Percentiles rank a stretch among this genome's conserved stretches.
phyloP scores from a whole-genome alignment of 176 grass and related monocot species.

The Triticum monococcum region DNA sequence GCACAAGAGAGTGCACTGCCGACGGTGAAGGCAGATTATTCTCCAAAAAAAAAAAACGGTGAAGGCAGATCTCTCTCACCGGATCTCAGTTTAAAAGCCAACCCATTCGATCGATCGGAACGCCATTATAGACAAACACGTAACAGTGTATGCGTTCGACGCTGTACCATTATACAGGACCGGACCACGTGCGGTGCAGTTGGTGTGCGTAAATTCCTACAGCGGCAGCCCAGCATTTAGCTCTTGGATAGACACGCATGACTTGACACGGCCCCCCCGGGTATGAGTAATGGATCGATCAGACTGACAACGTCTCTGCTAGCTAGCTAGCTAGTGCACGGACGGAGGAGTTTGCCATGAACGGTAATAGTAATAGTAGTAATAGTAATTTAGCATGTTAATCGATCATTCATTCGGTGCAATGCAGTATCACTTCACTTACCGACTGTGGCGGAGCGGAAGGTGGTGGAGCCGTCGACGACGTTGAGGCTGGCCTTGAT shows the following conservation, averaged over 20 bases:
- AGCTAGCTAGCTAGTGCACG: too few relatives aligned
- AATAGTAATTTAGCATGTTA: too few relatives aligned
- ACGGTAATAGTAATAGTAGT: too few relatives aligned
- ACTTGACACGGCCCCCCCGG: too few relatives aligned
- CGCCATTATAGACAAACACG: neutral
- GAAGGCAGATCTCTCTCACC: too few relatives aligned
- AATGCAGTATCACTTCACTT: neutral
- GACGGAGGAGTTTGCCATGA: too few relatives aligned
- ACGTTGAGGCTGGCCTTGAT: conserved; percentile 91
- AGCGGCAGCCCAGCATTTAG: neutral
- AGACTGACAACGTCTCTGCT: too few relatives aligned
- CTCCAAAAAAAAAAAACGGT: too few relatives aligned
- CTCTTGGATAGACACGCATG: neutral
- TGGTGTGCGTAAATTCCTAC: neutral
- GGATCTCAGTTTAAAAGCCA: too few relatives aligned
- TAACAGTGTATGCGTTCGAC: neutral
- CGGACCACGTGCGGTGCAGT: neutral
- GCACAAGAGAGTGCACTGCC: neutral
- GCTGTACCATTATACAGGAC: neutral
- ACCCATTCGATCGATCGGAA: neutral
- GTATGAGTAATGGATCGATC: too few relatives aligned
- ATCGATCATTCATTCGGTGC: neutral
- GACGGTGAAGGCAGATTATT: neutral
- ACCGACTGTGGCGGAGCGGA: conserved; percentile 90
- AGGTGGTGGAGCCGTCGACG: conserved; percentile 84